A percentile compares a stretch with the other conserved stretches of the same genome.
These are phyloP conservation scores for Kitagawia praeruptora DNA, from an alignment of 129 eudicot species.

Conservation along the genomic window DNA sequence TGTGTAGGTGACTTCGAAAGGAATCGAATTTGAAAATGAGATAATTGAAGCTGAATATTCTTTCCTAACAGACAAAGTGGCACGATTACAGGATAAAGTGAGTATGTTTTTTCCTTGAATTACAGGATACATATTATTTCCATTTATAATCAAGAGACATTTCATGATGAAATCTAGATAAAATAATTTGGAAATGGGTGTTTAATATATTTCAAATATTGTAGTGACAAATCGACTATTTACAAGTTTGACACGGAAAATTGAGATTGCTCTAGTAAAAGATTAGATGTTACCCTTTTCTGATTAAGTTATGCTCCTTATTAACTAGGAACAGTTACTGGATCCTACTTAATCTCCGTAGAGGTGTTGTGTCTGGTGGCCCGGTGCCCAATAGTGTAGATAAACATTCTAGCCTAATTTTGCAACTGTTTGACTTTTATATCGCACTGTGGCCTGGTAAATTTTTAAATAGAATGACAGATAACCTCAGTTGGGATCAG, in stretches of 20 bases:
- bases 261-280: not conserved
- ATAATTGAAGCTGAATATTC: slow-evolving; percentile 67
- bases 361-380: not conserved
- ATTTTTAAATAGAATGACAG: not conserved
- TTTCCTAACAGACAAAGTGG: slow-evolving; percentile 66
- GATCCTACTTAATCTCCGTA: not conserved
- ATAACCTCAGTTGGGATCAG: not conserved
- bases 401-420: not conserved
- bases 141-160: not conserved
- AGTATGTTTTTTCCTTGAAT: not conserved
- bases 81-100: slow-evolving; percentile 65
- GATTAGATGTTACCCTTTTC: not conserved
- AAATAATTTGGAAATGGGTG: not conserved
- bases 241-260: not conserved
- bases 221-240: not conserved
- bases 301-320: not conserved
- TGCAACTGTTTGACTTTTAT: not conserved
- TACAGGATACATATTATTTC: not conserved
- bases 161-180: not conserved
- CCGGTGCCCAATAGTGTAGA: not conserved
- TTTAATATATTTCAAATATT: not conserved
- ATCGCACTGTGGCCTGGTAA: not conserved
- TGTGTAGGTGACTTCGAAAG: slow-evolving; percentile 50
- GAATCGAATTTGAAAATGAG: slow-evolving; percentile 63
- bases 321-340: not conserved